phyloP scores from a whole-genome alignment of 2,329 filamentous ascomycete species.

The Monilinia vaccinii-corymbosi region DNA sequence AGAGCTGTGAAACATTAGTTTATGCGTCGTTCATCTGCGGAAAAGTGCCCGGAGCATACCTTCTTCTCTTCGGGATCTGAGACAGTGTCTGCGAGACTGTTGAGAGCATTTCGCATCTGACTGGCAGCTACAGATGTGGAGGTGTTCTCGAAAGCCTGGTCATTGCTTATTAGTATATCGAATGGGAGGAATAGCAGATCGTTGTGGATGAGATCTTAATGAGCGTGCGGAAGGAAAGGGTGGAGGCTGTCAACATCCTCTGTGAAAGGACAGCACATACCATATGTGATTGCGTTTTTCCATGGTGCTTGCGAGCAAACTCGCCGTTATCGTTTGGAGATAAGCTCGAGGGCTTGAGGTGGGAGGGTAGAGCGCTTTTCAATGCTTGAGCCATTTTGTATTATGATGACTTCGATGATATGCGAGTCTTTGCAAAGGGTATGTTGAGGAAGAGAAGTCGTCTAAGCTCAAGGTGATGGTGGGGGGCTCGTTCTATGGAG shows the following conservation, averaged over 20 bases:
- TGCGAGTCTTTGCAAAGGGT: not conserved
- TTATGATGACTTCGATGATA: not conserved
- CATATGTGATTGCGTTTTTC: conserved; percentile 80
- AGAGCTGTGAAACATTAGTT: conserved; percentile 49
- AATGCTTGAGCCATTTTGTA: conserved; percentile 56
- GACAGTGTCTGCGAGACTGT: conserved; percentile 83
- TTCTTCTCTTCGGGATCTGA: conserved; percentile 74
- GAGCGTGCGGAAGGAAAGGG: not conserved
- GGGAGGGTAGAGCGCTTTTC: conserved; percentile 71
- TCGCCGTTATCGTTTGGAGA: conserved; percentile 35
- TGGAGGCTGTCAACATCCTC: not conserved
- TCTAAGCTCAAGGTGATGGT: not conserved
- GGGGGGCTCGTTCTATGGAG: not conserved
- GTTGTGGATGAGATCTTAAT: not conserved
- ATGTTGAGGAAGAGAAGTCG: not conserved
- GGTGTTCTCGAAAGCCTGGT: conserved; percentile 95
- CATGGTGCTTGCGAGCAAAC: conserved; percentile 61
- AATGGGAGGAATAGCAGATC: not conserved
- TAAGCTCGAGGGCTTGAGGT: conserved; percentile 51
- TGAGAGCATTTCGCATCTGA: conserved; percentile 98
- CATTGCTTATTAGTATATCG: not conserved
- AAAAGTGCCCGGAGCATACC: conserved; percentile 41
- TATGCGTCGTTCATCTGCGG: not conserved
- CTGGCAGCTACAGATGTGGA: conserved; percentile 96
- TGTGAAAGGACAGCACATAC: conserved; percentile 42